Evolutionary conservation across 1,284 basidiomycete species (phyloP).

Genomic region (Cryptococcus floricola): DNA sequence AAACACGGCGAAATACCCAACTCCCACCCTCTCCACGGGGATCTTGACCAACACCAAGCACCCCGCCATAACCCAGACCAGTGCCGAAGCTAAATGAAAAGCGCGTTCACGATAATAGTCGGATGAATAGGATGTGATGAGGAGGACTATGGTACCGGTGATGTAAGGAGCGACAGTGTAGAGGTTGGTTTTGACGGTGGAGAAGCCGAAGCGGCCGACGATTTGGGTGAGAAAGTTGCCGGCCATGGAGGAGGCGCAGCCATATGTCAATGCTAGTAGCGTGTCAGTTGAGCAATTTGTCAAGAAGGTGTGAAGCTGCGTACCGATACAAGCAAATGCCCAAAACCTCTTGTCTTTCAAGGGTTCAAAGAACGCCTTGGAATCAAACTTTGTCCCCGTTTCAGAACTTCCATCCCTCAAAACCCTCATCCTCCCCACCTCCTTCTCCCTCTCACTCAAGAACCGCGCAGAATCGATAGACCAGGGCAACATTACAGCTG

Average conservation of each 20-base stretch:
- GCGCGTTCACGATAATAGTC: constrained; percentile 27
- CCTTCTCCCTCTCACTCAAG: constrained; percentile 18
- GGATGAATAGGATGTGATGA: constrained; percentile 19
- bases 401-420: constrained; percentile 18
- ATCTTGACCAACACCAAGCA: constrained; percentile 23
- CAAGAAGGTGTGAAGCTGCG: neutral
- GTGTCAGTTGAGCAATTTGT: neutral
- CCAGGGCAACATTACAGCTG: constrained; percentile 16
- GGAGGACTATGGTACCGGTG: constrained; percentile 17
- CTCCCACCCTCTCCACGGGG: constrained; percentile 14
- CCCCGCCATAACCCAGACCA: constrained; percentile 18
- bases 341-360: constrained; percentile 25
- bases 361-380: constrained; percentile 20
- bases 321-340: constrained; percentile 19
- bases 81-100: constrained; percentile 20
- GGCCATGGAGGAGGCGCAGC: constrained; percentile 17
- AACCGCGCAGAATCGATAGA: constrained; percentile 7
- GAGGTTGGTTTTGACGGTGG: constrained; percentile 31
- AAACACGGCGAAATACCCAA: constrained; percentile 27
- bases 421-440: constrained; percentile 19
- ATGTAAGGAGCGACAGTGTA: constrained; percentile 31
- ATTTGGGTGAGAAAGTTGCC: constrained; percentile 30
- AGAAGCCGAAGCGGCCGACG: constrained; percentile 25
- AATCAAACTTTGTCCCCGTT: constrained; percentile 14
- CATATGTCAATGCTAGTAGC: constrained; percentile 19